Evolutionary conservation across 495 filamentous ascomycete genomes (phyloP), one percentile per base, ranked within the genome.

Genomic region (Massariosphaeria phaeospora): DNA sequence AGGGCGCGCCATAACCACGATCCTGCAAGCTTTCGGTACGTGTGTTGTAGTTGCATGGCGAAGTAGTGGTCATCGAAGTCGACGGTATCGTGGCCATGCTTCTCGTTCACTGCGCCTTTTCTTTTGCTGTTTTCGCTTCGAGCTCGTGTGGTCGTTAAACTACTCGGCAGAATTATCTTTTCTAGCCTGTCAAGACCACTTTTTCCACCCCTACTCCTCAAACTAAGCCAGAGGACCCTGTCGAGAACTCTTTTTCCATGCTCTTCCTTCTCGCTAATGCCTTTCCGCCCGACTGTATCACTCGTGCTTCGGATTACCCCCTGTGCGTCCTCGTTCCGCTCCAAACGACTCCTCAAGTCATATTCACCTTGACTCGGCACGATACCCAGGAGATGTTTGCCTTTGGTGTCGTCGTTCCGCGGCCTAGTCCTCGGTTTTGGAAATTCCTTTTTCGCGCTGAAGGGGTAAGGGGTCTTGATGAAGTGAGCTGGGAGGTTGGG

Each of bases 61-160:
- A 61, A 38, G 35, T 21, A 44, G 9, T 17, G 20, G 31, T 61
- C 57, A 31, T 55, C 57, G 25, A 61, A 61, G 29, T 51, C 57
- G 3, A 54, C 9, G 11, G 43, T 59, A 17, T 17, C 45, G 15
- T 21, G 20, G 9, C 25, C 31, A 7, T 17, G 30, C 23, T 48
- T 42, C 23, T 26, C 18, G 10, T 42, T 12, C 17, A 3, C 36
- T 8, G 3, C 1, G 11, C 23, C 4, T 33, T 53, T 6, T 15
- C 17, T 12, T n/a, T 7, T 17, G 12, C 3, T 43, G 12, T 20
- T 51, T 21, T 10, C 10, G 11, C 26, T 44, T 30, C 35, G 10
- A 20, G 15, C 9, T 43, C 54, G 42, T 10, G 36, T 48, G 2
- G 27, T 46, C 39, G 55, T 52, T 21, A 59, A 27, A 26, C 33